Conservation (phyloP, 106 monocot species). For the Dendrobium chrysotoxum region DNA sequence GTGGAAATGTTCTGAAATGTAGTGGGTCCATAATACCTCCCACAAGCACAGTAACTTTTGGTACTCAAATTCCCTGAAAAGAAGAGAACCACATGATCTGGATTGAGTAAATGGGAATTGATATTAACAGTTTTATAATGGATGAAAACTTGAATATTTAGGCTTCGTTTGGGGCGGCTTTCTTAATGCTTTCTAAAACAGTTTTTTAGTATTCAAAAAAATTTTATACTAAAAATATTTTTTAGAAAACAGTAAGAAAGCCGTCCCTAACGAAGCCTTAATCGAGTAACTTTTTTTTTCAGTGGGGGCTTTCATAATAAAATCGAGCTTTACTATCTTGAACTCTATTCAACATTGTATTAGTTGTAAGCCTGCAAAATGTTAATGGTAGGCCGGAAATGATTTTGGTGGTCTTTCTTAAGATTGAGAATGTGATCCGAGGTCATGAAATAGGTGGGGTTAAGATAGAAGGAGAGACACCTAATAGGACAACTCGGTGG, state of each 20-base stretch:
- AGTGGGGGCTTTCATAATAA: too few species aligned
- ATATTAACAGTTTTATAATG: conserved; percentile 1
- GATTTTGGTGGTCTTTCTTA: neutral
- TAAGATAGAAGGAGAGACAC: too few species aligned
- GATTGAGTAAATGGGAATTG: neutral
- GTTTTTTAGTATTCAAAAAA: too few species aligned
- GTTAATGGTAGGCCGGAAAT: neutral
- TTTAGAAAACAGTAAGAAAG: too few species aligned
- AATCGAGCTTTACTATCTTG: neutral
- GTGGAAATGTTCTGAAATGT: conserved; percentile 88
- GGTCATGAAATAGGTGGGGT: too few species aligned
- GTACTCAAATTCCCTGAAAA: conserved; percentile 75
- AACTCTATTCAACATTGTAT: neutral
- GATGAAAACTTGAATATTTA: neutral
- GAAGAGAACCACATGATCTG: neutral
- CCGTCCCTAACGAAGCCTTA: too few species aligned
- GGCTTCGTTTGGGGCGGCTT: too few species aligned
- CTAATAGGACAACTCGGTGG: too few species aligned
- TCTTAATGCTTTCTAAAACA: too few species aligned
- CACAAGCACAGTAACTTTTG: conserved; percentile 68
- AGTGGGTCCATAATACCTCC: conserved; percentile 94
- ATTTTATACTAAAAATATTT: too few species aligned
- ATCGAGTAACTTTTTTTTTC: neutral
- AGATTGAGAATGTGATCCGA: neutral
- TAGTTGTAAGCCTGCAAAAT: neutral